Percentiles rank a stretch among this genome's conserved stretches.
These are phyloP conservation scores for Picochlorum sp. DNA, from an alignment of 139 green algal species.

Conservation along the genomic window DNA sequence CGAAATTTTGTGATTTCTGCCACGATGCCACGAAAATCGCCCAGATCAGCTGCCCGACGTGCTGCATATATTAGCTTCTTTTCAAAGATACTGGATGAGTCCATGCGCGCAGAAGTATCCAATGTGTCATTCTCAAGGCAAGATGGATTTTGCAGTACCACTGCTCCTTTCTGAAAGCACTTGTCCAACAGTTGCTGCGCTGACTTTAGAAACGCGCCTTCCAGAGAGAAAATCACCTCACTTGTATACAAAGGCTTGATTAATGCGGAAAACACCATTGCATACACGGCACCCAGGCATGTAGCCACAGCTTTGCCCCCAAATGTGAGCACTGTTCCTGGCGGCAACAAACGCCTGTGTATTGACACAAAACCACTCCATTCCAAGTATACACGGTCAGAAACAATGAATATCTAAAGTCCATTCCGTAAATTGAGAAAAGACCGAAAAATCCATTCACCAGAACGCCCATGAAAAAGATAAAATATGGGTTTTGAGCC, in stretches of 20 bases:
- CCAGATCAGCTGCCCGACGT: neutral
- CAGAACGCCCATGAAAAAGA: neutral
- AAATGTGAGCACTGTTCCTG: neutral
- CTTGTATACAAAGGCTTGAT: constrained; percentile 10
- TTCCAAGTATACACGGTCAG: constrained; percentile 14
- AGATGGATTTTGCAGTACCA: neutral
- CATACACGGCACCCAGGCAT: constrained; percentile 7
- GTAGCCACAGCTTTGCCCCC: constrained; percentile 15
- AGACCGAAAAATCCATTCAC: constrained; percentile 5
- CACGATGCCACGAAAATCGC: neutral
- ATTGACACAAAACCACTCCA: constrained; percentile 16
- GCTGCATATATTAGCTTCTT: neutral
- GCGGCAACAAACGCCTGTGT: constrained; percentile 12
- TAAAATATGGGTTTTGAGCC: constrained; percentile 17
- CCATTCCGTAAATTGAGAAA: constrained; percentile 4
- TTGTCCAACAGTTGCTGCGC: neutral
- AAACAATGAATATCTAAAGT: constrained; percentile 18
- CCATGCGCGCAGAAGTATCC: neutral
- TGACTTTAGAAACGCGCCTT: neutral
- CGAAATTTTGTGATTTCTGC: neutral
- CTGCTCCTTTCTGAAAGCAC: neutral
- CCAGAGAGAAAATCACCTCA: neutral
- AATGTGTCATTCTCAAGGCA: neutral
- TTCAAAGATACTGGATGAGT: no score
- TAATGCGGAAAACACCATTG: neutral